Conservation (phyloP, 768 basidiomycete genomes). For the Auricularia cornea region DNA sequence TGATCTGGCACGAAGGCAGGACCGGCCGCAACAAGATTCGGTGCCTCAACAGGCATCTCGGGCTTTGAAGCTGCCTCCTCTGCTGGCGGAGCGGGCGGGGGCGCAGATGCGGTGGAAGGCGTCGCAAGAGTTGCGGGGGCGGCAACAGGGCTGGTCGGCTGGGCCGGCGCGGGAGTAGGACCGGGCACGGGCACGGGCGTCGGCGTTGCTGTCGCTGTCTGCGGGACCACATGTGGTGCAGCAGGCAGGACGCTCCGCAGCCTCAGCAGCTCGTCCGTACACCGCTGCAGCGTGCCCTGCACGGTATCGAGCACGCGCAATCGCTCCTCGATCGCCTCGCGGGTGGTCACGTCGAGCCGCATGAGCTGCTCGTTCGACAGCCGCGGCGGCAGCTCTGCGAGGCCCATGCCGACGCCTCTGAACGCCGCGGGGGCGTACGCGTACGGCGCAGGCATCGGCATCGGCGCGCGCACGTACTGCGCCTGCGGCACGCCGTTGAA, state of each 20-base stretch:
- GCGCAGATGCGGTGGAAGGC: too few relatives aligned
- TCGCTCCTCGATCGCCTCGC: slow-evolving; percentile 80
- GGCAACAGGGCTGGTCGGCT: too few relatives aligned
- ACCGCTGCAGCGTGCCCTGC: slow-evolving; percentile 59
- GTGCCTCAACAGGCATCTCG: background rate
- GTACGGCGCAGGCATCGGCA: slow-evolving; percentile 6
- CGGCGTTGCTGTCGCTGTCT: background rate
- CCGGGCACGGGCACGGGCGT: too few relatives aligned
- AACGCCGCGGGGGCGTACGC: slow-evolving; percentile 6
- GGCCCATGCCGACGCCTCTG: slow-evolving; percentile 5
- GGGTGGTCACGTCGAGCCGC: slow-evolving; percentile 55
- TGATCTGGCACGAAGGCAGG: background rate
- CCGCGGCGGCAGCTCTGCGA: slow-evolving; percentile 31
- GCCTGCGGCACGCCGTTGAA: background rate
- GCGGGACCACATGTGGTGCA: too few relatives aligned
- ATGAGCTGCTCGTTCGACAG: slow-evolving; percentile 56
- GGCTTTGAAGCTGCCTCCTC: too few relatives aligned
- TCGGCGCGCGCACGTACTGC: background rate
- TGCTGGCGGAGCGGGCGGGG: too few relatives aligned
- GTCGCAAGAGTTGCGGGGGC: too few relatives aligned
- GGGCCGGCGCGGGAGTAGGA: background rate
- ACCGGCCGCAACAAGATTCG: background rate
- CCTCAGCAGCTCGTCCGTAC: slow-evolving; percentile 71
- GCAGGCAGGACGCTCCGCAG: slow-evolving; percentile 64
- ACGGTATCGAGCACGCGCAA: slow-evolving; percentile 71